Evolutionary conservation across 495 filamentous ascomycete genomes (phyloP).

Genomic region (Lentithecium fluviatile): DNA sequence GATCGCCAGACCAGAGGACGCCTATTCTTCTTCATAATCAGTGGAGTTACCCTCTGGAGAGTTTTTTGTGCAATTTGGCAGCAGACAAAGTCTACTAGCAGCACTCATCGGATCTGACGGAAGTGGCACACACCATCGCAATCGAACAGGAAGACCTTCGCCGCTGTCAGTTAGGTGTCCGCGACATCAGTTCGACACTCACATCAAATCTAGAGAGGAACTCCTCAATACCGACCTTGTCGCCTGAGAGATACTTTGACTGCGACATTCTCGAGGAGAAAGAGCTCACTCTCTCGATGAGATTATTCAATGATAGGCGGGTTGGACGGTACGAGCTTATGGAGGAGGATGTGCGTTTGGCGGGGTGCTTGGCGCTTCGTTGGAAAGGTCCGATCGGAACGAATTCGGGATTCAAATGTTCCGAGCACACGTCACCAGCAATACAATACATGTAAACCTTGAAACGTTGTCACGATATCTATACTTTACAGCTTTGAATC

Average conservation of each 20-base stretch:
- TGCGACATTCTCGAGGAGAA: slow-evolving; percentile 25
- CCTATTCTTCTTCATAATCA: slow-evolving; percentile 59
- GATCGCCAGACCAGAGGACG: slow-evolving; percentile 93
- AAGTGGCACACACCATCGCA: slow-evolving; percentile 75
- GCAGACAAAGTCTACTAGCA: not conserved
- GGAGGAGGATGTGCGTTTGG: slow-evolving; percentile 13
- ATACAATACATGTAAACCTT: too few species aligned
- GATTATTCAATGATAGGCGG: not conserved
- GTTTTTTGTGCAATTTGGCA: not conserved
- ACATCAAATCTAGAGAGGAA: slow-evolving; percentile 93
- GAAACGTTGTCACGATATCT: not conserved
- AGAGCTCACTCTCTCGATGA: not conserved
- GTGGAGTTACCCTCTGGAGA: slow-evolving; percentile 7
- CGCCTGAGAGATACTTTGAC: slow-evolving; percentile 78
- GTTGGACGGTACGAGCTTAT: not conserved
- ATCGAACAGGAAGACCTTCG: slow-evolving; percentile 88
- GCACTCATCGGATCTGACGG: slow-evolving; percentile 19
- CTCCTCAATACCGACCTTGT: slow-evolving; percentile 67
- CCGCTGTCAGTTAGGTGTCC: slow-evolving; percentile 5
- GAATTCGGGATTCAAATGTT: slow-evolving; percentile 9
- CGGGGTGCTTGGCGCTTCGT: slow-evolving; percentile 14
- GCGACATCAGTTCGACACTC: slow-evolving; percentile 44
- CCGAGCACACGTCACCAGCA: too few species aligned
- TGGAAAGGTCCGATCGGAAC: slow-evolving; percentile 5
- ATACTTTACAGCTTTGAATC: slow-evolving; percentile 25